phyloP scores from a whole-genome alignment of 441 rosid species.

The Sinapis alba region DNA sequence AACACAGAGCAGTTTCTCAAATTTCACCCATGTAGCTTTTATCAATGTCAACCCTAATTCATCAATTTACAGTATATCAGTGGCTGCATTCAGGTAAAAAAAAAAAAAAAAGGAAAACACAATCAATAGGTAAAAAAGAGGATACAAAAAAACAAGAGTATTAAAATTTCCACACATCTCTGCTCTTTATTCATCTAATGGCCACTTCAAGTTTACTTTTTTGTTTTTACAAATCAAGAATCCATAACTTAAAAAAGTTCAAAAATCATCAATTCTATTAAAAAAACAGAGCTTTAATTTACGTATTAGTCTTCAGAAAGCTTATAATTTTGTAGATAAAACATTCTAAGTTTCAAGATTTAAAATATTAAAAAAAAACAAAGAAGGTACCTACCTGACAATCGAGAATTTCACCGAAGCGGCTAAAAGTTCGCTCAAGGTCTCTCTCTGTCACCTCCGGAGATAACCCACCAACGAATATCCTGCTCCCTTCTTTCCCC shows the following conservation, averaged over 20 bases:
- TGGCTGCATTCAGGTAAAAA: too few relatives aligned
- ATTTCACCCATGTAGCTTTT: slow-evolving; percentile 52
- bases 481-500: slow-evolving; percentile 76
- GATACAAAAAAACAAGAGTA: too few relatives aligned
- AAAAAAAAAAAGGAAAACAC: not conserved
- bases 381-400: slow-evolving; percentile 81
- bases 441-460: slow-evolving; percentile 84
- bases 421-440: slow-evolving; percentile 79
- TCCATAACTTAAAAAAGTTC: not conserved
- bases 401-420: slow-evolving; percentile 84
- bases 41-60: slow-evolving; percentile 36
- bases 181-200: not conserved
- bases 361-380: not conserved
- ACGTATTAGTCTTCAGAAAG: not conserved
- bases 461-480: slow-evolving; percentile 91
- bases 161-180: not conserved
- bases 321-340: not conserved
- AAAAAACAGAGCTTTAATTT: not conserved
- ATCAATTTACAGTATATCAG: slow-evolving; percentile 47
- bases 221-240: not conserved
- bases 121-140: too few relatives aligned
- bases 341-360: not conserved
- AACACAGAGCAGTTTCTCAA: slow-evolving; percentile 49
- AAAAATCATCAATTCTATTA: not conserved
- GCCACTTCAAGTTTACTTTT: not conserved